Evolutionary conservation across 2,329 filamentous ascomycete species (phyloP).

Genomic region (Xylariaceae sp.): DNA sequence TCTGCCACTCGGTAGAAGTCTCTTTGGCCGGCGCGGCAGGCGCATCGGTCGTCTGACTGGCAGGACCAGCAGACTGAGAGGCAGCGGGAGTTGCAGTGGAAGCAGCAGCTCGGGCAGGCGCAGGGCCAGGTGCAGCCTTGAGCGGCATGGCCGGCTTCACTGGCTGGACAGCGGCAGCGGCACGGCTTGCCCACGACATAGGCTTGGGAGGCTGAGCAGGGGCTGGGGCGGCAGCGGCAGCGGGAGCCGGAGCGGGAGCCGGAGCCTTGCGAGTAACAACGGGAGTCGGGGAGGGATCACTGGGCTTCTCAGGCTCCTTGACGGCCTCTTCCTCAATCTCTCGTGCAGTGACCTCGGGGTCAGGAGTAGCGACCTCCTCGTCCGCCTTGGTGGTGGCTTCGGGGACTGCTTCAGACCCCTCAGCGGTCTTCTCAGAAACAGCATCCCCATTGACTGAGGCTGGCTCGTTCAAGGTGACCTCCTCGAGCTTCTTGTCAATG

Average conservation of each 20-base stretch:
- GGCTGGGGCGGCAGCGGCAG: slow-evolving; percentile 47
- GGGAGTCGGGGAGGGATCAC: slow-evolving; percentile 56
- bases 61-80: slow-evolving; percentile 42
- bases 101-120: slow-evolving; percentile 33
- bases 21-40: slow-evolving; percentile 46
- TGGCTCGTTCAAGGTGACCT: slow-evolving; percentile 42
- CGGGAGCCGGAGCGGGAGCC: slow-evolving; percentile 45
- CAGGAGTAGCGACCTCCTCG: slow-evolving; percentile 33
- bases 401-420: slow-evolving; percentile 32
- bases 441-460: slow-evolving; percentile 42
- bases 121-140: slow-evolving; percentile 54
- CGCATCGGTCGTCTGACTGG: slow-evolving; percentile 27
- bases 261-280: slow-evolving; percentile 47
- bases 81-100: slow-evolving; percentile 36
- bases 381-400: slow-evolving; percentile 17
- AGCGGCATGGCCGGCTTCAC: slow-evolving; percentile 47
- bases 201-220: slow-evolving; percentile 51
- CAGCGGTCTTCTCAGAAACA: slow-evolving; percentile 29
- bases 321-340: slow-evolving; percentile 53
- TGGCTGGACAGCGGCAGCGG: slow-evolving; percentile 52
- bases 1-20: slow-evolving; percentile 74
- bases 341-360: slow-evolving; percentile 48
- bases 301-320: slow-evolving; percentile 62
- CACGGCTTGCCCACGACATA: slow-evolving; percentile 72
- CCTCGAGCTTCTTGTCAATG: slow-evolving; percentile 74